A percentile compares a stretch with the other conserved stretches of the same genome.
Evolutionary conservation across 2,329 filamentous ascomycete species (phyloP).

Genomic region (Aureobasidium sp.): DNA sequence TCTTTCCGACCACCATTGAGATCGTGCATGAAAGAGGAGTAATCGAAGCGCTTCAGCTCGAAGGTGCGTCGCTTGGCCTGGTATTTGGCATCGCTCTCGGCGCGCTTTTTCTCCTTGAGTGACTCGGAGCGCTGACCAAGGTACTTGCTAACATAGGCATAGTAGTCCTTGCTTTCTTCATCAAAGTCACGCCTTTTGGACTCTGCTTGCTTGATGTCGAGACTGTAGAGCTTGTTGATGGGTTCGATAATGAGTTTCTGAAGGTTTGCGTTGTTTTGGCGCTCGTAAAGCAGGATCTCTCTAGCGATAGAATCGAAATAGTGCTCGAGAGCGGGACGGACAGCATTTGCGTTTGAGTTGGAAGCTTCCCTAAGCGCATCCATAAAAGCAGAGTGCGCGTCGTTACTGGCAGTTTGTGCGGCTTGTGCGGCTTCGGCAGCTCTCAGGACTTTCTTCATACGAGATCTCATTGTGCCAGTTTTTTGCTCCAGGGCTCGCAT

Average conservation of each 20-base stretch:
- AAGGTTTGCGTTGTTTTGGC: conserved; percentile 71
- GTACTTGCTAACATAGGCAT: conserved; percentile 88
- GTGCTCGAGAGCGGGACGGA: conserved; percentile 94
- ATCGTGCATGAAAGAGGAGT: conserved; percentile 98
- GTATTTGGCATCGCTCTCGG: conserved; percentile 92
- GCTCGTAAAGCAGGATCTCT: conserved; percentile 82
- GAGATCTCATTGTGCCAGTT: conserved; percentile 83
- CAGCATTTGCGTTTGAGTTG: conserved; percentile 84
- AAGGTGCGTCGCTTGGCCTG: conserved; percentile 90
- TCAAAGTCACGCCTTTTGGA: conserved; percentile 96
- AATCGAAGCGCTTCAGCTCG: conserved; percentile 95
- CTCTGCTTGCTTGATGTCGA: conserved; percentile 97
- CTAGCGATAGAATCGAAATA: conserved; percentile 96
- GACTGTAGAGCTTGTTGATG: conserved; percentile 78
- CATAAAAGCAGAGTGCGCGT: conserved; percentile 73
- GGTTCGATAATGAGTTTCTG: conserved; percentile 95
- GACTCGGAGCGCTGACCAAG: conserved; percentile 95
- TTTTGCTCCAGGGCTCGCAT: conserved; percentile 96
- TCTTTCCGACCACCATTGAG: conserved; percentile 98
- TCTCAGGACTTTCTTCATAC: conserved; percentile 94
- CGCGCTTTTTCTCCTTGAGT: conserved; percentile 92
- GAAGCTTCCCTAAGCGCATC: conserved; percentile 81
- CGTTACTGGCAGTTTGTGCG: conserved; percentile 76
- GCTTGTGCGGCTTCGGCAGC: conserved; percentile 81
- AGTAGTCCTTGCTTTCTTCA: conserved; percentile 98